Evolutionary conservation across 768 basidiomycete species (phyloP).

Genomic region (Podaxis pistillaris): DNA sequence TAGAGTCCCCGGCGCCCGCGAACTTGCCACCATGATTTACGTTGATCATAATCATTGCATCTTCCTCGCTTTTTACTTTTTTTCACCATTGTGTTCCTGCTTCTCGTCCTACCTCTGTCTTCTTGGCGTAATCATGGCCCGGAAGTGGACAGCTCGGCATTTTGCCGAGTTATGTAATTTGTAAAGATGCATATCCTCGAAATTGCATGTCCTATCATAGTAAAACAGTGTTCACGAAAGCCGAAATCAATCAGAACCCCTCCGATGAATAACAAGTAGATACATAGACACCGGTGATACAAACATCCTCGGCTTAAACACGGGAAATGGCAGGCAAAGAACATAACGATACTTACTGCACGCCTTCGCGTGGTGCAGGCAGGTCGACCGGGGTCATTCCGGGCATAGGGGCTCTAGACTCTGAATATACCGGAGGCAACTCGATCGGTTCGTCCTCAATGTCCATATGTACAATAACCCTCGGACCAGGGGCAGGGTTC

Average conservation of each 20-base stretch:
- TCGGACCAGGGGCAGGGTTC: conserved; percentile 2
- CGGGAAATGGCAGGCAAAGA: background rate
- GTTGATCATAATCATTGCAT: too few species aligned
- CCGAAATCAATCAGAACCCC: background rate
- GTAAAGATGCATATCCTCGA: conserved; percentile 3
- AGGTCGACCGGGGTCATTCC: conserved; percentile 17
- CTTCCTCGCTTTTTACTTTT: conserved; percentile 5
- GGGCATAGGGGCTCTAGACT: conserved; percentile 24
- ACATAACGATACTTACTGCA: background rate
- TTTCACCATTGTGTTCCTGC: conserved; percentile 9
- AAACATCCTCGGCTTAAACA: too few species aligned
- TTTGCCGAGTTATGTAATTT: conserved; percentile 1
- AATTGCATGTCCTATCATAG: background rate
- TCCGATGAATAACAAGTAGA: background rate
- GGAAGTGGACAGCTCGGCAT: conserved; percentile 1
- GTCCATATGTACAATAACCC: conserved; percentile 28
- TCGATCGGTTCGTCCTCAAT: conserved; percentile 27
- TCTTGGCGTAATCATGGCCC: conserved; percentile 5
- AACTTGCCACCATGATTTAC: too few species aligned
- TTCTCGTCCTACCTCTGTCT: background rate
- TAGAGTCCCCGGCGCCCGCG: too few species aligned
- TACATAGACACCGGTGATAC: too few species aligned
- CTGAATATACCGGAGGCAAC: conserved; percentile 31
- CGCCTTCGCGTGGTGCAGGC: background rate
- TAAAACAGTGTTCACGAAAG: background rate